These are phyloP conservation scores for Colletotrichum caudatum DNA, from an alignment of 2,329 filamentous ascomycete species.

Conservation along the genomic window DNA sequence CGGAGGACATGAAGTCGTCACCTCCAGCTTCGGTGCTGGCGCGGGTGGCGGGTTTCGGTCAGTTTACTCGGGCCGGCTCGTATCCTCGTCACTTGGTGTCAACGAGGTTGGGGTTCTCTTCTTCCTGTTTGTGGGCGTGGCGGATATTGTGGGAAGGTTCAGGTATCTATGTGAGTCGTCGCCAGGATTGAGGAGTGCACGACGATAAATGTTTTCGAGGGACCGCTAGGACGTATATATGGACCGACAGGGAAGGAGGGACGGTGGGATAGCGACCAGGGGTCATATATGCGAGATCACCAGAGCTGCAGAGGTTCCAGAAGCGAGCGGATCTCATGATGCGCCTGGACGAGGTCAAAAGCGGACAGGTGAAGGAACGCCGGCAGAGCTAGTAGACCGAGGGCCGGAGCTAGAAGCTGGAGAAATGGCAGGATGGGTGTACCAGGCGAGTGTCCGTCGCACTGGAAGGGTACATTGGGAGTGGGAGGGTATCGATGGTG, in stretches of 20 bases:
- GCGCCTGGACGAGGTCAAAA: slow-evolving; percentile 40
- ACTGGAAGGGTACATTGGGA: slow-evolving; percentile 29
- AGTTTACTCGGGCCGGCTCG: slow-evolving; percentile 5
- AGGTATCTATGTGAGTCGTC: slow-evolving; percentile 1
- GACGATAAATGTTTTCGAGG: slow-evolving; percentile 6
- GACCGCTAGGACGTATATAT: slow-evolving; percentile 10
- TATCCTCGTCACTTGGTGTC: not conserved
- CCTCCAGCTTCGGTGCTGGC: slow-evolving; percentile 37
- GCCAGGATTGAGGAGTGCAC: slow-evolving; percentile 8
- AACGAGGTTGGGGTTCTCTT: not conserved
- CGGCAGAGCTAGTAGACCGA: slow-evolving; percentile 40
- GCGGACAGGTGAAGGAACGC: slow-evolving; percentile 37
- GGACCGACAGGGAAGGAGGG: slow-evolving; percentile 8
- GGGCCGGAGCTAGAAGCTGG: slow-evolving; percentile 39
- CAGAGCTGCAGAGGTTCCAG: slow-evolving; percentile 40
- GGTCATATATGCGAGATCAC: slow-evolving; percentile 42
- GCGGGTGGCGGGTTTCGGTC: slow-evolving; percentile 6
- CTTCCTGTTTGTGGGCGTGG: slow-evolving; percentile 6
- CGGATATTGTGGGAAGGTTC: not conserved
- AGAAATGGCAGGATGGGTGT: slow-evolving; percentile 31
- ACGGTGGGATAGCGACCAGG: slow-evolving; percentile 34
- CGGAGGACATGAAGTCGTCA: slow-evolving; percentile 44
- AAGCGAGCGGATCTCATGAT: slow-evolving; percentile 41
- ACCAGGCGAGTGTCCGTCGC: slow-evolving; percentile 13
- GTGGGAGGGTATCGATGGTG: slow-evolving; percentile 25